phyloP scores from a whole-genome alignment of 2,329 filamentous ascomycete genomes.

The Sporothrix pallida region DNA sequence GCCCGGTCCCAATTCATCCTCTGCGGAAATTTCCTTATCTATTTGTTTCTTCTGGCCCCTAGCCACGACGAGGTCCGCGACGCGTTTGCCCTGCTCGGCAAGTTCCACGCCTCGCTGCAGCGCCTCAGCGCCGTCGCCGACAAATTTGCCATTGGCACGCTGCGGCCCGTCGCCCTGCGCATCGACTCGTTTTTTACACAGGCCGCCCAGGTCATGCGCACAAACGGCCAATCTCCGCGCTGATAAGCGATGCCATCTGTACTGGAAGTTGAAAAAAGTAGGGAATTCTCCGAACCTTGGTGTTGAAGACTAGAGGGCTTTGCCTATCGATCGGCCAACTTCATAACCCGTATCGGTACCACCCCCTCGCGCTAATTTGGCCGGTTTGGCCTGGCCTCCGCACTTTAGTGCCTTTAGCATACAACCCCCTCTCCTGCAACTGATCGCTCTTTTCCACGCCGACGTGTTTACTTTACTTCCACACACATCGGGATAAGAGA shows the following conservation, averaged over 20 bases:
- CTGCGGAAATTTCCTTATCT: slow-evolving; percentile 56
- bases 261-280: background rate
- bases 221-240: background rate
- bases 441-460: no score
- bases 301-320: no score
- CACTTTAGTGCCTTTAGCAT: background rate
- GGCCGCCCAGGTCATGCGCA: slow-evolving; percentile 40
- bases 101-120: slow-evolving; percentile 48
- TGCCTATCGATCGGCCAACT: slow-evolving; percentile 21
- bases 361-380: background rate
- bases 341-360: no score
- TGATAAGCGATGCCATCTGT: no score
- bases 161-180: slow-evolving; percentile 48
- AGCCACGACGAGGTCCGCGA: slow-evolving; percentile 45
- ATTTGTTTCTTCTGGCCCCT: slow-evolving; percentile 53
- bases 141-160: slow-evolving; percentile 43
- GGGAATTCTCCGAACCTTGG: background rate
- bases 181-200: slow-evolving; percentile 51
- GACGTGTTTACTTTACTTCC: no score
- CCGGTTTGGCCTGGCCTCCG: background rate
- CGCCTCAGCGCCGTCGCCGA: slow-evolving; percentile 45
- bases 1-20: slow-evolving; percentile 54
- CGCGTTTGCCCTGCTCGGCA: slow-evolving; percentile 47
- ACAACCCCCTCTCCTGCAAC: no score
- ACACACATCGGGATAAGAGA: no score